Percentiles rank a stretch among this genome's conserved stretches.
phyloP scores from a whole-genome alignment of 1,284 basidiomycete species.

The Afroboletus lepidellus region DNA sequence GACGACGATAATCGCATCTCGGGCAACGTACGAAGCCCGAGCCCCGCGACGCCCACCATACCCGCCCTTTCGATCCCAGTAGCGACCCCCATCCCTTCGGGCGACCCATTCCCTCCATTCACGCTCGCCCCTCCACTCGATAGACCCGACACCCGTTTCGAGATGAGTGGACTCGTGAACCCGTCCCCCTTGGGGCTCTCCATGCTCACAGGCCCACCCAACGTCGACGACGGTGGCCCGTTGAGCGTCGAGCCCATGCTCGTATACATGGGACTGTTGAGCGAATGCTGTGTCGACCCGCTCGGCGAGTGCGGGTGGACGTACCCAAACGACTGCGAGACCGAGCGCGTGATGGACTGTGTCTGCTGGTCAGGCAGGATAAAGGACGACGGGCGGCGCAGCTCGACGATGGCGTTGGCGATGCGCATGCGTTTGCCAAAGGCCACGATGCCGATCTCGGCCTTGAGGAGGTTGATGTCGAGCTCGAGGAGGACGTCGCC shows the following conservation, averaged over 20 bases:
- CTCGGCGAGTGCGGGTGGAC: slow-evolving; percentile 35
- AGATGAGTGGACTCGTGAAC: slow-evolving; percentile 18
- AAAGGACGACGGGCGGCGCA: slow-evolving; percentile 68
- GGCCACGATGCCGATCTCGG: slow-evolving; percentile 91
- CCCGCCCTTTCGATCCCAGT: slow-evolving; percentile 19
- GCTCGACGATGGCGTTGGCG: slow-evolving; percentile 90
- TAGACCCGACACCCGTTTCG: slow-evolving; percentile 32
- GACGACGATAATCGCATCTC: slow-evolving; percentile 52
- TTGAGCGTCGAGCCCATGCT: slow-evolving; percentile 27
- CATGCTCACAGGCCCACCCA: slow-evolving; percentile 32
- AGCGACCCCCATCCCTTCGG: slow-evolving; percentile 14
- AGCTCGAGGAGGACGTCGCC: slow-evolving; percentile 96
- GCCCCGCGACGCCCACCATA: slow-evolving; percentile 22
- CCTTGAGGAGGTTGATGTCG: slow-evolving; percentile 88
- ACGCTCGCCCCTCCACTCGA: slow-evolving; percentile 31
- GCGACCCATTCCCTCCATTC: slow-evolving; percentile 22
- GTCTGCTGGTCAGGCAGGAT: slow-evolving; percentile 42
- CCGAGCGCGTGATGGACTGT: slow-evolving; percentile 45
- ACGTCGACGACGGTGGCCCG: slow-evolving; percentile 21
- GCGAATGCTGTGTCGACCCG: slow-evolving; percentile 40
- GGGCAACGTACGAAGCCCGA: slow-evolving; percentile 29
- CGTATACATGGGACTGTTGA: slow-evolving; percentile 35
- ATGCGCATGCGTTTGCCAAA: slow-evolving; percentile 95
- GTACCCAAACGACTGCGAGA: slow-evolving; percentile 35
- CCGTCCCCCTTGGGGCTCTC: slow-evolving; percentile 42